phyloP scores from a whole-genome alignment of 495 filamentous ascomycete species.

The Astrothelium subdiscretum region DNA sequence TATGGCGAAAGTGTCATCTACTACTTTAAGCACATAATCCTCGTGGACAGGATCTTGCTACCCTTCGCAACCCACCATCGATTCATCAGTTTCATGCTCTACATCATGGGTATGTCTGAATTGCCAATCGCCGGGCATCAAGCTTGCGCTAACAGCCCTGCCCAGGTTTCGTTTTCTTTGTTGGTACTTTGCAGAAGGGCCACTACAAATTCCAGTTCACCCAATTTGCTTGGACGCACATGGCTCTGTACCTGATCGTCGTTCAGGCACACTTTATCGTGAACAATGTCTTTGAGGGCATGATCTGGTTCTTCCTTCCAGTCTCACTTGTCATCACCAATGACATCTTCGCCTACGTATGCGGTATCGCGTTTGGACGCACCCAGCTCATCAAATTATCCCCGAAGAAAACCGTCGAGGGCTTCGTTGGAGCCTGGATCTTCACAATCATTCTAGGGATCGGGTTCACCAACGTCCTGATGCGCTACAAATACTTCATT shows the following conservation, averaged over 20 bases:
- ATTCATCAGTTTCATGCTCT: constrained; percentile 97
- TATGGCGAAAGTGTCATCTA: constrained; percentile 99
- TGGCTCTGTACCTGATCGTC: constrained; percentile 95
- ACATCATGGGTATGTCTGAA: constrained; percentile 68
- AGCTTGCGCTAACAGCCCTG: background rate
- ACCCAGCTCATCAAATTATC: constrained; percentile 97
- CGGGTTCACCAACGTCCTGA: constrained; percentile 73
- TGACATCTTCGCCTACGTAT: constrained; percentile 97
- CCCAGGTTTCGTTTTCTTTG: constrained; percentile 95
- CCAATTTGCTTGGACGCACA: constrained; percentile 98
- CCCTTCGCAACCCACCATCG: constrained; percentile 95
- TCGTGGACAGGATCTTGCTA: constrained; percentile 86
- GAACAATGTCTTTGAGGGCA: constrained; percentile 99
- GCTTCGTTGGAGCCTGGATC: constrained; percentile 93
- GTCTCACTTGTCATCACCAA: constrained; percentile 94
- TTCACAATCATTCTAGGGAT: constrained; percentile 82
- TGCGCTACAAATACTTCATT: constrained; percentile 93
- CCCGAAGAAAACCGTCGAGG: constrained; percentile 98
- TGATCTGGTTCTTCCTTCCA: constrained; percentile 99
- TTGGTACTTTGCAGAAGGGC: constrained; percentile 86
- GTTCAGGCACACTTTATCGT: constrained; percentile 99
- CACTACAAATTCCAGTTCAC: constrained; percentile 98
- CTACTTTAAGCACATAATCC: constrained; percentile 96
- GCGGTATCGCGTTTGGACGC: constrained; percentile 90
- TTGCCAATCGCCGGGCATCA: background rate